Base-by-base conservation (phyloP, 176 grass and related monocot genomes). In the Chloris gayana region DNA sequence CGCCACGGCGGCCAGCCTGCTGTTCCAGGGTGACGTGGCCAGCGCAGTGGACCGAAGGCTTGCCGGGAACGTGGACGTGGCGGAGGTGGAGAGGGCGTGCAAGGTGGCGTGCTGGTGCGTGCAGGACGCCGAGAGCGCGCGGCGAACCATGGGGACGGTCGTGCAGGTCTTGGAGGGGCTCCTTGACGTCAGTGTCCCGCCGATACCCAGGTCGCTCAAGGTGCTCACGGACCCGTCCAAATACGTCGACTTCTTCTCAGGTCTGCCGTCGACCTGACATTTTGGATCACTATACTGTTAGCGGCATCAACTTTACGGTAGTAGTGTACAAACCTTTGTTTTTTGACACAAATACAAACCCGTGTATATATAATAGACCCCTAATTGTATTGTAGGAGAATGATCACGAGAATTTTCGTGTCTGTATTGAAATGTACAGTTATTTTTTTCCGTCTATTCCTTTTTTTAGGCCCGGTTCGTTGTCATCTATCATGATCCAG, bases 91-190 rank as follows among this genome's bases (percentile, higher is more conserved):
- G 71, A 67, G 81, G 64, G 89, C 80, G 13, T 80, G 70, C 64
- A 84, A 76, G 84, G 84, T 80, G 37, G 88, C 88, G 47, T 91
- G 85, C 77, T 84, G 85, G 89, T 87, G 89, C 81, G 85, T 87
- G 24, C 71, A 87, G 81, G 89, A 87, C 31, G 64, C 4, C 13
- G 89, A 91, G 84, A 19, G 14, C 14, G 29, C 34, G 44, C 59
- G 85, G 29, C 89, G 71, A 2, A 80, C 7, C 63, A 87, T 91
- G 84, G 81, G 64, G 4, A 56, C 21, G 64, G 75, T 86, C 38
- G 83, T 90, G 50, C 88, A 86, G 83, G 61, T 82, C 1, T 74
- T 90, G 0, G 83, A 86, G 41, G 88, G 88, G 15, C 58, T 86
- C 1, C 67, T 90, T 2, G 47, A 90, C 17, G 74, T 90, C 83